Percentiles rank a stretch among this genome's conserved stretches.
Conservation (phyloP, 208 protist species). For the Leptomonas pyrrhocoris region DNA sequence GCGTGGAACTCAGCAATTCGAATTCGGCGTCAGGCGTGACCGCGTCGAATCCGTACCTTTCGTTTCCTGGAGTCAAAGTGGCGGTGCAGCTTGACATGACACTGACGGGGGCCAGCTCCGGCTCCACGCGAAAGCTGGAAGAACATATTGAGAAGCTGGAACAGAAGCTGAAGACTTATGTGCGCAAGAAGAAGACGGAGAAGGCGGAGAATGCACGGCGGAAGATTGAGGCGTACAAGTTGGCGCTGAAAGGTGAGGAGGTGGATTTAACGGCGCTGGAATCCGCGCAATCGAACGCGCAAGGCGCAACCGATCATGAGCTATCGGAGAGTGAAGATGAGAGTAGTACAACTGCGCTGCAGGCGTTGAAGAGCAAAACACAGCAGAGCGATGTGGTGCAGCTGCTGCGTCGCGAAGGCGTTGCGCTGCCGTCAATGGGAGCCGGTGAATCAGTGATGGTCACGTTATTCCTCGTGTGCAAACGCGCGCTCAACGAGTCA, state of each 20-base stretch:
- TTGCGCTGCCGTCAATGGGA: constrained; percentile 76
- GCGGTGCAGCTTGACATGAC: constrained; percentile 77
- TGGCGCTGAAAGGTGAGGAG: constrained; percentile 71
- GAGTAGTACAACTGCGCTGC: constrained; percentile 17
- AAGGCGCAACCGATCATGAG: constrained; percentile 46
- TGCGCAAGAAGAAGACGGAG: constrained; percentile 86
- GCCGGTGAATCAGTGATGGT: constrained; percentile 75
- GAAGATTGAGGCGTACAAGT: constrained; percentile 65
- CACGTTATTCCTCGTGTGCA: constrained; percentile 59
- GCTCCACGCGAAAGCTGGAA: constrained; percentile 77
- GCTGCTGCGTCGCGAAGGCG: constrained; percentile 68
- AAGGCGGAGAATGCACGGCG: constrained; percentile 64
- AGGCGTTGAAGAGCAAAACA: constrained; percentile 29
- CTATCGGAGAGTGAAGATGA: constrained; percentile 82
- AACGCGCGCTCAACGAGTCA: constrained; percentile 41
- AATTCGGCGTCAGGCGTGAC: constrained; percentile 17
- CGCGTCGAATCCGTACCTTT: constrained; percentile 40
- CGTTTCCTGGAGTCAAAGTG: constrained; percentile 77
- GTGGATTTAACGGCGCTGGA: constrained; percentile 58
- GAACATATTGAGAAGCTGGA: constrained; percentile 91
- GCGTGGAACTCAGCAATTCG: constrained; percentile 45
- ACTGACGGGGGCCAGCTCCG: constrained; percentile 55
- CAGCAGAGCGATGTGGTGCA: constrained; percentile 47
- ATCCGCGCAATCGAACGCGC: constrained; percentile 15
- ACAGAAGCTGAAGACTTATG: constrained; percentile 89